Evolutionary conservation across 352 stramenopile genomes (phyloP), one percentile per base, ranked within the genome.

Genomic region (Globisporangium orthogonon): DNA sequence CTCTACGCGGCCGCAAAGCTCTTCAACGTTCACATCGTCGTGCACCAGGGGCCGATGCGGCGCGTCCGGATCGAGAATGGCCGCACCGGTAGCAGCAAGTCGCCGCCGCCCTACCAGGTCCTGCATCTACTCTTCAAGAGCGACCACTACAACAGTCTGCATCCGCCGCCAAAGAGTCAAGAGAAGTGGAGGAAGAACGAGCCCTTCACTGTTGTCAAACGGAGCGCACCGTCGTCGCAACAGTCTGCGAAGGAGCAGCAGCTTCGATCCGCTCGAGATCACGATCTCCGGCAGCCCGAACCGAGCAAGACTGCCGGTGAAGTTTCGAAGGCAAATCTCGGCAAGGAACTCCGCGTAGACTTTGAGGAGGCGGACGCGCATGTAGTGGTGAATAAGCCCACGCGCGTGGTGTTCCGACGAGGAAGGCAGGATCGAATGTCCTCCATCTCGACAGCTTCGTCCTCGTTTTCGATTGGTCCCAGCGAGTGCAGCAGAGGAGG

Each of bases 11-110:
- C 74, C 1, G 73, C 78, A 30, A 73, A 61, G 48, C 66, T 80
- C 35, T 87, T 86, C 53, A 76, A 83, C 52, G 66, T 78, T 13
- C 66, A 84, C 61, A 75, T 89, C 37, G 67, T 89, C 11, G 67
- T 89, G 2, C 76, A 89, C 62, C 78, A 76, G 54, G 71, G 74
- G 1, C 69, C 70, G 4, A 58, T 71, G 51, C 72, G 72, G 2
- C 70, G 67, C 30, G 63, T 84, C 10, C 61, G 71, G n/a, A 70
- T 84, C 18, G 65, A 72, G 30, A 78, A 74, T 48, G 68, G 70
- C 28, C 46, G 58, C 52, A 58, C 67, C 23, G 52, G 62, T 7
- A 33, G 11, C 9, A 37, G 31, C 10, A 50, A 68, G 57, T 31
- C 54, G 9, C 28, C 47, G 14, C 41, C 53, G 2, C 54, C 66